A percentile compares a stretch with the other conserved stretches of the same genome.
Evolutionary conservation across 306 rosid species (phyloP).

Genomic region (Dryas octopetala): DNA sequence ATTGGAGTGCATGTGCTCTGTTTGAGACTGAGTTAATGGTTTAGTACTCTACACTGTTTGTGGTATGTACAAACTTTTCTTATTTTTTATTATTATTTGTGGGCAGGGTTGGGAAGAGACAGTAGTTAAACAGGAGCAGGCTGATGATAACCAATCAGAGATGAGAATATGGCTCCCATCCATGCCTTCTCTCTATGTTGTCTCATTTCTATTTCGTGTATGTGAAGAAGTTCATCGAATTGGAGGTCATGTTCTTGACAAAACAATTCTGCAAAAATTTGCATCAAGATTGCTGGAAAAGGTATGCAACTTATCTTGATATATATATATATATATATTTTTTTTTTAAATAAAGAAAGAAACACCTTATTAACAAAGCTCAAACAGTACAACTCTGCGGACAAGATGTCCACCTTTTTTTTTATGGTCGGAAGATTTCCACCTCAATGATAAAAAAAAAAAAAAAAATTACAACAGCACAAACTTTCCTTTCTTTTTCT

Average conservation of each 20-base stretch:
- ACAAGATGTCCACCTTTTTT: too few species aligned
- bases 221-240: conserved; percentile 93
- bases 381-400: too few species aligned
- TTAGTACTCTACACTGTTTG: conserved; percentile 1
- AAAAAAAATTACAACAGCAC: too few species aligned
- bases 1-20: neutral
- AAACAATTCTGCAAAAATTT: conserved; percentile 79
- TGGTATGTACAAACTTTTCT: conserved; percentile 15
- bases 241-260: conserved; percentile 98
- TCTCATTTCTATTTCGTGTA: conserved; percentile 77
- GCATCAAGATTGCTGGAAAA: conserved; percentile 69
- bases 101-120: conserved; percentile 97
- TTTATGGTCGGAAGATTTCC: too few species aligned
- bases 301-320: conserved; percentile 39
- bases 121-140: conserved; percentile 79
- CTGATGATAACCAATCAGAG: conserved; percentile 70
- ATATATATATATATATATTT: neutral
- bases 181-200: conserved; percentile 85
- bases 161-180: conserved; percentile 94
- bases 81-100: conserved; percentile 11
- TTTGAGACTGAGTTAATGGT: neutral
- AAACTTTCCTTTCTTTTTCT: too few species aligned
- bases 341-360: too few species aligned
- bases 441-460: too few species aligned
- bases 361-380: too few species aligned